phyloP scores from a whole-genome alignment of 1,139 yeast species.

The Wickerhamomyces sp. region DNA sequence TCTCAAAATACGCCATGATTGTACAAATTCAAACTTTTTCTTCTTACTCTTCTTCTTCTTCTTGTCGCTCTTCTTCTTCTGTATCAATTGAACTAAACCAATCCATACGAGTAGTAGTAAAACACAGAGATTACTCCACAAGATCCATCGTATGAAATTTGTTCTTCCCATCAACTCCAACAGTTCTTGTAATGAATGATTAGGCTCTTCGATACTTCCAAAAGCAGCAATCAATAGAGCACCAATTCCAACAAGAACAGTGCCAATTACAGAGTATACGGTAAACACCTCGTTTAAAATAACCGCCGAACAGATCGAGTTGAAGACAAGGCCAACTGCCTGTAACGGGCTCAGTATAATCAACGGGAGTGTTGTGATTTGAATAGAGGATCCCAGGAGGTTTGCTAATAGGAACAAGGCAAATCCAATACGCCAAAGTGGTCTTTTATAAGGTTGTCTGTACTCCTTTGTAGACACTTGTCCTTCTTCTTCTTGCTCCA shows the following conservation, averaged over 20 bases:
- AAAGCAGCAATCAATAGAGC: constrained; percentile 78
- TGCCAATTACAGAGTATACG: constrained; percentile 51
- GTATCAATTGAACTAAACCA: constrained; percentile 9
- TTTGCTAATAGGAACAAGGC: constrained; percentile 67
- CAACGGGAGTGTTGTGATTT: constrained; percentile 77
- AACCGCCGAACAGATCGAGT: constrained; percentile 67
- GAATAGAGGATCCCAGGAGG: constrained; percentile 76
- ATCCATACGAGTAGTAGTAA: constrained; percentile 24
- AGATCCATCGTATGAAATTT: constrained; percentile 44
- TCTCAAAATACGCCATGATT: too few relatives aligned
- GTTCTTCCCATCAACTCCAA: constrained; percentile 34
- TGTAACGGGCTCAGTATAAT: constrained; percentile 79
- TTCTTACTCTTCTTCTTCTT: constrained; percentile 3
- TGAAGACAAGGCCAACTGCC: constrained; percentile 83
- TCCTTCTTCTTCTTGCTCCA: constrained; percentile 26
- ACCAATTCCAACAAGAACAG: constrained; percentile 64
- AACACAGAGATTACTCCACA: constrained; percentile 26
- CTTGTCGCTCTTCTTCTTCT: constrained; percentile 1
- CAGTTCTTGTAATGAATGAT: constrained; percentile 42
- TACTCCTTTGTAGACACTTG: constrained; percentile 5
- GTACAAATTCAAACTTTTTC: too few relatives aligned
- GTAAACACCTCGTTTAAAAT: constrained; percentile 69
- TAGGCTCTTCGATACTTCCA: constrained; percentile 54
- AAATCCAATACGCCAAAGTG: constrained; percentile 76
- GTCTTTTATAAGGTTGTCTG: constrained; percentile 46